Base-by-base conservation (phyloP, 345 rosid species). In the Salix caprea region DNA sequence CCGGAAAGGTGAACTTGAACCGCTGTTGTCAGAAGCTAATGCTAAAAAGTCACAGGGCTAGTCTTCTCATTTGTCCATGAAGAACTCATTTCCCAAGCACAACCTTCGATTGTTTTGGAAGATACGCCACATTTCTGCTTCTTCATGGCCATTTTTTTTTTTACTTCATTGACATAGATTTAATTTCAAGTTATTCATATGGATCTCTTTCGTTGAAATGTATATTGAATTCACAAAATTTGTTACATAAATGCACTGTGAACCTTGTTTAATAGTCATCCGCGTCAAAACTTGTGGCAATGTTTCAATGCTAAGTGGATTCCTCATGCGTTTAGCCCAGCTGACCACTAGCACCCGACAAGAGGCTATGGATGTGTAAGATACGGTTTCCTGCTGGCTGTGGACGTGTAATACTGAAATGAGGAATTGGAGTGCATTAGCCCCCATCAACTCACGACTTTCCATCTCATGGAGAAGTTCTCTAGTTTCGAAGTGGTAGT, bases 1-100 rank as follows among this genome's bases (percentile, higher is more conserved):
- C 71, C 84, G 87, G 80, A 90, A 87, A 72, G 93, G 98, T 66
- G 94, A 93, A 42, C 86, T 95, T 54, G 88, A 88, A 74, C 15
- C 85, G 26, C 79, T 95, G 90, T 81, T 95, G 74, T 82, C 88
- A 26, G 88, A 87, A 81, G 91, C 93, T 80, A 87, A 83, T 39
- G 87, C 85, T 30, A 81, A 78, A 24, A 84, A 62, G 6, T 58
- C 64, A 30, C 65, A 86, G 76, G 80, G 73, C 36, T 82, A 78
- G 81, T 21, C 46, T 23, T 3, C 46, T 50, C 52, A 42, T 71
- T 42, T 36, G 52, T 28, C 67, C 7, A 5, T 26, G 48, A 61
- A 61, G 61, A 37, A 61, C 37, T 34, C 70, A 74, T 56, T n/a
- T 48, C 52, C 36, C 54, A 24, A 21, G 5, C 39, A 15, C 11